Conservation (phyloP, 345 rosid genomes). For the Ricinus communis region DNA sequence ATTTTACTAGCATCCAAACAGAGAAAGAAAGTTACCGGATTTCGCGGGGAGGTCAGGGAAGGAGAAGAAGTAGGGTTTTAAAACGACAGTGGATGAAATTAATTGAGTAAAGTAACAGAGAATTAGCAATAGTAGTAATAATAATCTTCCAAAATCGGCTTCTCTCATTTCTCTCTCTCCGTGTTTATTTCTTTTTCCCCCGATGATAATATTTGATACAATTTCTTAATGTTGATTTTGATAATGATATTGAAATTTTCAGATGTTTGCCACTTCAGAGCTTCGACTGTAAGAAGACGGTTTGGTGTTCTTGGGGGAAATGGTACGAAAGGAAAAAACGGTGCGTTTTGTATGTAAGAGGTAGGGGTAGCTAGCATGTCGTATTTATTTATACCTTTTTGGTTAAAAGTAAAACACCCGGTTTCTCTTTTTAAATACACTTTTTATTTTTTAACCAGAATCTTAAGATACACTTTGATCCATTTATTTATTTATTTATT, state of each 20-base stretch:
- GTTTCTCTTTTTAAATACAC: no score
- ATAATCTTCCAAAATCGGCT: neutral
- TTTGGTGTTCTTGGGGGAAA: neutral
- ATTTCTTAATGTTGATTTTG: no score
- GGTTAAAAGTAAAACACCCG: no score
- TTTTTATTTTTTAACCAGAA: no score
- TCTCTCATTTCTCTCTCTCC: conserved; percentile 28
- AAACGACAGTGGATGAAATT: conserved; percentile 45
- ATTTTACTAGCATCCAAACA: conserved; percentile 24
- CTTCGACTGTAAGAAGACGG: no score
- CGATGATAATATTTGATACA: neutral
- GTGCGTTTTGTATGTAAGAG: neutral
- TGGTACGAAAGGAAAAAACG: no score
- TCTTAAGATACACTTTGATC: no score
- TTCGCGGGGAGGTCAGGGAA: conserved; percentile 75
- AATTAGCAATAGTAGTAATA: conserved; percentile 15
- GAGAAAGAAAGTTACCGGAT: conserved; percentile 44
- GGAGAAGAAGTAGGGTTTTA: conserved; percentile 46
- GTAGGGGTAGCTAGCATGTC: no score
- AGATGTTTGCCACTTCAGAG: no score
- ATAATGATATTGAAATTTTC: no score
- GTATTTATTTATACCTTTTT: no score
- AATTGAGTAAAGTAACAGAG: conserved; percentile 25
- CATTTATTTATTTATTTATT: no score
- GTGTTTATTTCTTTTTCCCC: neutral